These are phyloP conservation scores for Plantago rigida DNA, from an alignment of 305 asterid species.

Conservation along the genomic window DNA sequence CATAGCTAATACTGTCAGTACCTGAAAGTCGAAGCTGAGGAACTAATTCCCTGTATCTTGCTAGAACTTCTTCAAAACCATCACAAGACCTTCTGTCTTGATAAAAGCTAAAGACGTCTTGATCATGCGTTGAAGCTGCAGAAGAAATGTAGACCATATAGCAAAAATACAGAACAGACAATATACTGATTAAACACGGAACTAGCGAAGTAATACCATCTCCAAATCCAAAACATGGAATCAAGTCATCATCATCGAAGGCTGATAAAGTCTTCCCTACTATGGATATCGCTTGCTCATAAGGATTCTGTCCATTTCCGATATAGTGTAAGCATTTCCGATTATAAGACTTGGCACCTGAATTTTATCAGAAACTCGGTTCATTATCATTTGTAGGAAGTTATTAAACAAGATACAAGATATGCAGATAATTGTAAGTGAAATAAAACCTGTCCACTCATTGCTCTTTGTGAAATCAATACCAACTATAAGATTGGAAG, in stretches of 20 bases:
- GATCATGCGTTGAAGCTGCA: conserved; percentile 51
- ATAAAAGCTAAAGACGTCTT: conserved; percentile 40
- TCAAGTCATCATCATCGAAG: conserved; percentile 46
- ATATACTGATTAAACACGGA: background rate
- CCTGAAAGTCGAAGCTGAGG: conserved; percentile 48
- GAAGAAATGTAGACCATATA: background rate
- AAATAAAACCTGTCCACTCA: conserved; percentile 42
- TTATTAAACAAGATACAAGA: background rate
- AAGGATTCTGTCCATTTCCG: conserved; percentile 37
- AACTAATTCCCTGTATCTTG: conserved; percentile 39
- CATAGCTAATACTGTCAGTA: background rate
- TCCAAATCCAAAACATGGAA: conserved; percentile 53
- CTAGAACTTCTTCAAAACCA: conserved; percentile 44
- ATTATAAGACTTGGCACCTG: conserved; percentile 39
- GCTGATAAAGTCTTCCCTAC: conserved; percentile 44
- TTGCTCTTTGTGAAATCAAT: conserved; percentile 54
- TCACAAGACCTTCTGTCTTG: conserved; percentile 41
- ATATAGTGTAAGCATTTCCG: conserved; percentile 41
- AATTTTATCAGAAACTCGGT: background rate
- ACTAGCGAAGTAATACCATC: conserved; percentile 29
- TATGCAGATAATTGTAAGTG: background rate
- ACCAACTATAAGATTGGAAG: conserved; percentile 45
- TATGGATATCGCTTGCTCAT: conserved; percentile 48
- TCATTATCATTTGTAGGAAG: background rate
- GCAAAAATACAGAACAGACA: background rate